A percentile compares a stretch with the other conserved stretches of the same genome.
Conservation (phyloP, 179 eudicot genomes). For the Kewa caespitosa region DNA sequence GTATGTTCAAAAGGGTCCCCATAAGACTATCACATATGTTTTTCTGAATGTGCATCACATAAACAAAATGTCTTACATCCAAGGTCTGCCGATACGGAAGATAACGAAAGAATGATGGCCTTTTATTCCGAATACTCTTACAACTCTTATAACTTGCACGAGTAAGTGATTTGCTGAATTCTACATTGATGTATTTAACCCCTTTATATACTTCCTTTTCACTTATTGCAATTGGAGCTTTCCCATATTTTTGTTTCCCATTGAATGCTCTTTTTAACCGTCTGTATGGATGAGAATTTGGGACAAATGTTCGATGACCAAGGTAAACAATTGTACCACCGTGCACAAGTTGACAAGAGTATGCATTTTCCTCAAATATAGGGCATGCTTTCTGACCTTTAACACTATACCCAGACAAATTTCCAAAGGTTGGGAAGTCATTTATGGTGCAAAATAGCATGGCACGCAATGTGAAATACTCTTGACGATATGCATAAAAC, state of each 20-base stretch:
- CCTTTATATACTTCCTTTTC: not conserved
- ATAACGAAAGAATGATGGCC: not conserved
- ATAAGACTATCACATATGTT: slow-evolving; percentile 2
- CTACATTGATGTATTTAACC: not conserved
- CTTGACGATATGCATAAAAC: not conserved
- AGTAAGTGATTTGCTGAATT: not conserved
- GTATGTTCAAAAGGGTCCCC: slow-evolving; percentile 9
- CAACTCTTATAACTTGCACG: not conserved
- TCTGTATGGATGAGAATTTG: not conserved
- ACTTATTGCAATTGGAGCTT: not conserved
- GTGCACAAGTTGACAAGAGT: not conserved
- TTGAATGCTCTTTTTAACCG: not conserved
- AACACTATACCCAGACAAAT: not conserved
- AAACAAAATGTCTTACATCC: not conserved
- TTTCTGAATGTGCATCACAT: slow-evolving; percentile 15
- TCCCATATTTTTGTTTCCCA: not conserved
- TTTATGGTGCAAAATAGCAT: slow-evolving; percentile 7
- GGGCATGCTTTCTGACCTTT: not conserved
- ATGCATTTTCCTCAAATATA: slow-evolving; percentile 1
- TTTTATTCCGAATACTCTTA: not conserved
- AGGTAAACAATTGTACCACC: not conserved
- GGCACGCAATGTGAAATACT: slow-evolving; percentile 3
- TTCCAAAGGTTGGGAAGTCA: slow-evolving; percentile 11
- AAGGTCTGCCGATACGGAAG: not conserved
- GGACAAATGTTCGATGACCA: slow-evolving; percentile 10